Evolutionary conservation across 805 yeast genomes (phyloP).

Genomic region (Myxozyma udenii): DNA sequence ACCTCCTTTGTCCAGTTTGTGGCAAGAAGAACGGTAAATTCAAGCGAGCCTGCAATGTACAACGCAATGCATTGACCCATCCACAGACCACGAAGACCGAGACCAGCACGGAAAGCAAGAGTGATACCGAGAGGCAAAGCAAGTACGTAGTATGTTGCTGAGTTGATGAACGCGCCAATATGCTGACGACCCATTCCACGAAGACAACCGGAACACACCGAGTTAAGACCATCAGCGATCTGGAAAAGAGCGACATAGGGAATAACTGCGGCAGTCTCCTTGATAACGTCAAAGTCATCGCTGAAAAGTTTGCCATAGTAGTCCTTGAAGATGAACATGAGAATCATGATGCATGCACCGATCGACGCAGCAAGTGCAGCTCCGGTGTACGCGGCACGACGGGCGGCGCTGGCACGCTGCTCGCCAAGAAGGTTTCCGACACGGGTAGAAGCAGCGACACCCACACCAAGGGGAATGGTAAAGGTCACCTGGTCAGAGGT

Average conservation of each 20-base stretch:
- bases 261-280: constrained; percentile 51
- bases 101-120: constrained; percentile 50
- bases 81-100: constrained; percentile 68
- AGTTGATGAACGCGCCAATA: constrained; percentile 66
- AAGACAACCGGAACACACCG: constrained; percentile 67
- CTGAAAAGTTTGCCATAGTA: constrained; percentile 61
- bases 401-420: constrained; percentile 38
- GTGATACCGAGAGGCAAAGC: constrained; percentile 66
- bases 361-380: constrained; percentile 40
- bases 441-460: constrained; percentile 55
- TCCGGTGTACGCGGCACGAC: constrained; percentile 46
- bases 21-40: constrained; percentile 22
- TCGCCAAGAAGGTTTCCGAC: constrained; percentile 55
- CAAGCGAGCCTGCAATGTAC: constrained; percentile 30
- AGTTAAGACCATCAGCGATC: constrained; percentile 65
- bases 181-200: constrained; percentile 75
- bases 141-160: constrained; percentile 65
- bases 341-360: constrained; percentile 33
- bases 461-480: constrained; percentile 57
- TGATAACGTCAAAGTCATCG: constrained; percentile 55
- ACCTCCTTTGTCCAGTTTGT: constrained; percentile 32
- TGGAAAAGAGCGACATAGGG: constrained; percentile 67
- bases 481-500: constrained; percentile 52
- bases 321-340: constrained; percentile 47
- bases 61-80: constrained; percentile 54